Base-by-base conservation (phyloP, 805 yeast genomes). In the Millerozyma acaciae region DNA sequence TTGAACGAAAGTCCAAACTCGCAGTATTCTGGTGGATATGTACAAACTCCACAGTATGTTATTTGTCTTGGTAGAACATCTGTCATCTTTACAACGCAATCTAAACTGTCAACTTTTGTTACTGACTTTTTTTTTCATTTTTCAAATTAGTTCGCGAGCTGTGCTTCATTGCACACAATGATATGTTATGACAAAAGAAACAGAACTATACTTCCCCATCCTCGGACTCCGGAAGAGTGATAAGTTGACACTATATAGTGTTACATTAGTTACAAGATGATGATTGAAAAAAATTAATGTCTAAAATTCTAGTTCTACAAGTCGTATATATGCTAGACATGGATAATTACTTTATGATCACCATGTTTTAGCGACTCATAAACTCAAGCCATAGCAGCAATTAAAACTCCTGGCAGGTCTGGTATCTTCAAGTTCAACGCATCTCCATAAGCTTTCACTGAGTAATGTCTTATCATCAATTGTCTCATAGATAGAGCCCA, bases 1-100 rank as follows among this genome's bases (percentile, higher is more conserved):
- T 80, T 81, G 58, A 84, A 71, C 17, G 79, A 64, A 28, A 83
- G 84, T 8, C 95, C 93, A 53, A 89, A 89, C 55, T 90, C 97
- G 64, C 97, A 89, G 62, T 80, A 89, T 59, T 76, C 96, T 4
- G 86, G 86, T n/a, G 96, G 95, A 52, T 74, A 80, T 1, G 86
- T 62, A 55, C 96, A 86, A 9, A 85, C 74, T 4, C 77, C 87
- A 55, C 96, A 86, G 62, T 86, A 86, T 10, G 72, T 50, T 14
- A 80, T 75, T 8, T 40, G 14, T 35, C 40, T 53, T n/a, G 70
- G 61, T 7, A 23, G 35, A 14, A 57, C 43, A 42, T 58, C 60
- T 13, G 63, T 34, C 62, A 59, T 59, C 8, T 13, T 17, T 39
- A 29, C 13, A 6, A 15, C 6, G 7, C 7, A 23, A n/a, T 23